These are phyloP conservation scores for Rhizopogon vesiculosus DNA, from an alignment of 768 basidiomycete species.

Conservation along the genomic window DNA sequence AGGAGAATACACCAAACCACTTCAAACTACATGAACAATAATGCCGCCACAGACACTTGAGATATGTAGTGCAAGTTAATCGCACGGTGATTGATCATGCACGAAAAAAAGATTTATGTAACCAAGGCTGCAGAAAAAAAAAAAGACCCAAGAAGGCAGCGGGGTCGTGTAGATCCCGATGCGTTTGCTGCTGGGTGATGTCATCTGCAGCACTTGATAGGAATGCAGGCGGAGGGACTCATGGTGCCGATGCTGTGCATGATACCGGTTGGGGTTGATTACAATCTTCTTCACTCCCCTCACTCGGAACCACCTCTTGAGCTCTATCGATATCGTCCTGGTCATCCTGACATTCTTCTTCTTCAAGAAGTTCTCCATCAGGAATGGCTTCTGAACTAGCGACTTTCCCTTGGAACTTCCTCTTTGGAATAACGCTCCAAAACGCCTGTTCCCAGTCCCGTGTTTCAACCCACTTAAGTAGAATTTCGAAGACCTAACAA, in stretches of 20 bases:
- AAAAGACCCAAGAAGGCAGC: background rate
- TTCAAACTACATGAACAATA: background rate
- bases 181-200: background rate
- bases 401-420: constrained; percentile 63
- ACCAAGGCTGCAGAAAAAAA: background rate
- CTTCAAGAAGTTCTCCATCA: constrained; percentile 6
- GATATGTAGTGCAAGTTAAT: background rate
- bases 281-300: constrained; percentile 7
- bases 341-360: constrained; percentile 13
- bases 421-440: constrained; percentile 83
- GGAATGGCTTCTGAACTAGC: constrained; percentile 19
- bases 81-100: background rate
- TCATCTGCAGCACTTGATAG: background rate
- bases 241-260: background rate
- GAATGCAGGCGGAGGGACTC: background rate
- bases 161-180: background rate
- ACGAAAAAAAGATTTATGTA: background rate
- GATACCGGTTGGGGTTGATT: constrained; percentile 4
- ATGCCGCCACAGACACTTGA: background rate
- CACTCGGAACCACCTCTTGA: constrained; percentile 5
- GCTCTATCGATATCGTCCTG: constrained; percentile 13
- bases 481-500: constrained; percentile 75
- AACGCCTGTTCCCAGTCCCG: constrained; percentile 85
- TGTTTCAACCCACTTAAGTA: constrained; percentile 84
- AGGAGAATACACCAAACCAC: background rate